phyloP scores from a whole-genome alignment of 148 eudicot species.

The Rheum nobile region DNA sequence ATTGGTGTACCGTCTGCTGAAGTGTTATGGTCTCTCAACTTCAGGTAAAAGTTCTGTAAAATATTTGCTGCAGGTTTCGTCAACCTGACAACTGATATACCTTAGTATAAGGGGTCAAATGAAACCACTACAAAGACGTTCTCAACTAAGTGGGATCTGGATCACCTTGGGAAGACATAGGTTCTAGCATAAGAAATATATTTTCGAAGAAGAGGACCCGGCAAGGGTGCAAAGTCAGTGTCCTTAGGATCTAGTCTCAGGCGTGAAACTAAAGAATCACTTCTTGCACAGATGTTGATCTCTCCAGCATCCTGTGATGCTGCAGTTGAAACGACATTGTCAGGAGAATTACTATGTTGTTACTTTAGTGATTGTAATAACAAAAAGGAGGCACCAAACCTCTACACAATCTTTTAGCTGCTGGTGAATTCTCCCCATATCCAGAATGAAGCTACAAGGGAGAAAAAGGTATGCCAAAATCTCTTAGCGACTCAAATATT shows the following conservation, averaged over 20 bases:
- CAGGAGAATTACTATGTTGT: not conserved
- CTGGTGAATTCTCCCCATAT: constrained; percentile 51
- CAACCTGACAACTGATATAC: constrained; percentile 44
- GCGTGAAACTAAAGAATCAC: constrained; percentile 50
- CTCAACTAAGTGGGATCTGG: not conserved
- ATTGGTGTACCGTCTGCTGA: constrained; percentile 96
- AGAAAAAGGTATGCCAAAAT: not conserved
- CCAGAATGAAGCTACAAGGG: constrained; percentile 79
- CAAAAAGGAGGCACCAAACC: constrained; percentile 23
- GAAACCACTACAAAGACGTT: not conserved
- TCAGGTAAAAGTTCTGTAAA: constrained; percentile 77
- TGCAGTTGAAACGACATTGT: constrained; percentile 20
- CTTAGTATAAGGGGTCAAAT: not conserved
- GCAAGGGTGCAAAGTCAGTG: constrained; percentile 69
- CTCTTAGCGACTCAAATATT: not conserved
- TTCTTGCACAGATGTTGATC: constrained; percentile 24
- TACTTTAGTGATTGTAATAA: constrained; percentile 5
- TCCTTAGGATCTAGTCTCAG: constrained; percentile 75
- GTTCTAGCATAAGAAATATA: constrained; percentile 91
- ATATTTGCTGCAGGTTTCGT: constrained; percentile 84
- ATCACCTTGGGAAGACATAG: constrained; percentile 65
- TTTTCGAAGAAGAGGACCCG: constrained; percentile 76
- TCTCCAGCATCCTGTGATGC: constrained; percentile 31
- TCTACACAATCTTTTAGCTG: constrained; percentile 48
- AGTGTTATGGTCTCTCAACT: constrained; percentile 76